A percentile compares a stretch with the other conserved stretches of the same genome.
Conservation (phyloP, 305 asterid species). For the Coffea humblotiana region DNA sequence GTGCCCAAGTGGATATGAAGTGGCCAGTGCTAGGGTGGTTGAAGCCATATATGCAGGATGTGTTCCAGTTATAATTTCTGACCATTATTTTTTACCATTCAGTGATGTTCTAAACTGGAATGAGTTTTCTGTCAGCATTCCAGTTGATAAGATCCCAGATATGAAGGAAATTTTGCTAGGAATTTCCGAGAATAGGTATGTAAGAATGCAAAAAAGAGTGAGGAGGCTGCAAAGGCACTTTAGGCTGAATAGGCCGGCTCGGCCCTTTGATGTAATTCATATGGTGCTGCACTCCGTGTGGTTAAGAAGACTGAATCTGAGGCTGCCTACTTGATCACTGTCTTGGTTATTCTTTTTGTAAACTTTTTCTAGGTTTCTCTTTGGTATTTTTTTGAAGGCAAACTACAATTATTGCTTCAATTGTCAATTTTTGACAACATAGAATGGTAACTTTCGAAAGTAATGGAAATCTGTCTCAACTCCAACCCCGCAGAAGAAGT, state of each 20-base stretch:
- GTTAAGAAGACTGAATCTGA: slow-evolving; percentile 51
- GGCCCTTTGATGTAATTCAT: slow-evolving; percentile 53
- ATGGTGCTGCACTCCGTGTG: slow-evolving; percentile 62
- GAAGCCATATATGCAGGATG: slow-evolving; percentile 66
- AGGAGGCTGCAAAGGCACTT: slow-evolving; percentile 49
- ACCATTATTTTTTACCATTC: slow-evolving; percentile 51
- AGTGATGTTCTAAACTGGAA: slow-evolving; percentile 64
- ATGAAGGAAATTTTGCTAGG: slow-evolving; percentile 55
- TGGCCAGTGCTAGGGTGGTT: slow-evolving; percentile 68
- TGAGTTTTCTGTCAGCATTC: slow-evolving; percentile 39
- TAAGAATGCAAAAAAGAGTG: slow-evolving; percentile 52
- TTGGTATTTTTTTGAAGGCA: too few relatives aligned
- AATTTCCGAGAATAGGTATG: slow-evolving; percentile 31
- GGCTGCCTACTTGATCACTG: slow-evolving; percentile 2
- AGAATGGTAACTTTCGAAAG: too few relatives aligned
- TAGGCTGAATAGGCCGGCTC: slow-evolving; percentile 54
- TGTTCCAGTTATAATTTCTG: slow-evolving; percentile 53
- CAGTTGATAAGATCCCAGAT: slow-evolving; percentile 32
- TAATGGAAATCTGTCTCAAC: too few relatives aligned
- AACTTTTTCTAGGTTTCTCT: too few relatives aligned
- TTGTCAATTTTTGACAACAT: too few relatives aligned
- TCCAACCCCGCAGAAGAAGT: too few relatives aligned
- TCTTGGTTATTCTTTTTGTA: background rate
- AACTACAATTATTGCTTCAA: too few relatives aligned
- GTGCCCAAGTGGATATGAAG: slow-evolving; percentile 77